Evolutionary conservation across 768 basidiomycete species (phyloP), one percentile per base, ranked within the genome.

Genomic region (Holtermanniella nyarrowii): DNA sequence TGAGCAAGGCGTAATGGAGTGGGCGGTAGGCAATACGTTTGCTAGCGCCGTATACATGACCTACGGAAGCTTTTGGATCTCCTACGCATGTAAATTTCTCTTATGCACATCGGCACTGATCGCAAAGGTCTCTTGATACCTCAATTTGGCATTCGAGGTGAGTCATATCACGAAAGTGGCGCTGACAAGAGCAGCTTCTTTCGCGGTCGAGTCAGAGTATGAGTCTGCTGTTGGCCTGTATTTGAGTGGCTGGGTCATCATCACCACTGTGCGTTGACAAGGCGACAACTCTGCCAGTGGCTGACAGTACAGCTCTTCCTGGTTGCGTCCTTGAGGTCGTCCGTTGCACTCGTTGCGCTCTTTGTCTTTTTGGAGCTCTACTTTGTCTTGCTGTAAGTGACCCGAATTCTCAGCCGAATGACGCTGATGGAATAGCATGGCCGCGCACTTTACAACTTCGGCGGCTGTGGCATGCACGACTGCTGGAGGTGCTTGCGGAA

Each of bases 311-410:
- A 49, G 48, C 52, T 72, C 59, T 68, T 73, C 64, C 56, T 72
- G 42, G 31, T 82, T 31, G 80, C 75, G 18, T 66, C 77, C 2
- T 65, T 79, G 3, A 75, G 78, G 53, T 75, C 76, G 23, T 80
- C 77, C 44, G 31, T 81, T 37, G 76, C 75, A 26, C 71, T 82
- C 18, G 66, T 77, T 13, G 65, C 74, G 0, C 66, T 83, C 16
- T 78, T 82, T 64, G 66, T 74, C 69, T 79, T 73, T 75, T 75
- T 83, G 18, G 73, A 71, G 24, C 50, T 78, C 45, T 81, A 80
- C 5, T 82, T 71, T 60, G 62, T 57, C 45, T 53, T 63, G 5
- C 48, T 66, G 56, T 60, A 27, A 60, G 59, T 60, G 49, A 49
- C 25, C 7, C 31, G 16, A n/a, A n/a, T n/a, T n/a, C n/a, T n/a